phyloP scores from a whole-genome alignment of 768 basidiomycete genomes.

The Phaffia australis region DNA sequence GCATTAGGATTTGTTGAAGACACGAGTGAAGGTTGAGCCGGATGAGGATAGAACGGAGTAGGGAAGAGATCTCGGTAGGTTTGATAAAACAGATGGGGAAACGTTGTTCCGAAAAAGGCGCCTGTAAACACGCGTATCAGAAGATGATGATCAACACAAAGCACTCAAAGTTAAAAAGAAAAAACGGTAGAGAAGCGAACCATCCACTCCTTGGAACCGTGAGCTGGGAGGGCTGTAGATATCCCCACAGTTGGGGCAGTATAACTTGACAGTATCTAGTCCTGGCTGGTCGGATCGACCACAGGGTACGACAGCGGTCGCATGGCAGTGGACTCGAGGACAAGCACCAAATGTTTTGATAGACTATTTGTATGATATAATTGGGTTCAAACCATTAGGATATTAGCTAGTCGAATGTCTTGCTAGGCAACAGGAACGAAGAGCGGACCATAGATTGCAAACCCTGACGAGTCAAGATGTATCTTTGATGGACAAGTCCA shows the following conservation, averaged over 20 bases:
- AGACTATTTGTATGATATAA: conserved; percentile 46
- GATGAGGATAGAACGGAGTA: conserved; percentile 64
- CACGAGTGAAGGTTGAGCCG: conserved; percentile 37
- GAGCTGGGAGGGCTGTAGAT: conserved; percentile 91
- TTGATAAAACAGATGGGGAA: conserved; percentile 94
- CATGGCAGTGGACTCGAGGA: conserved; percentile 86
- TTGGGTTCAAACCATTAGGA: background rate
- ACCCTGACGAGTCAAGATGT: conserved; percentile 87
- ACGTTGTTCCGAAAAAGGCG: conserved; percentile 99
- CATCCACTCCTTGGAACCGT: conserved; percentile 90
- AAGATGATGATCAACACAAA: no score
- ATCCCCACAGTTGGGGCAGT: conserved; percentile 96
- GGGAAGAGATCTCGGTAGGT: conserved; percentile 91
- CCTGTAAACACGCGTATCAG: conserved; percentile 45
- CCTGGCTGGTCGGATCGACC: conserved; percentile 93
- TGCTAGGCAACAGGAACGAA: background rate
- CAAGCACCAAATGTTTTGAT: conserved; percentile 92
- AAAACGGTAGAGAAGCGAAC: conserved; percentile 42
- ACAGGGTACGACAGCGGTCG: conserved; percentile 81
- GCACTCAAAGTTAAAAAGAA: background rate
- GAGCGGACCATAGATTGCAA: conserved; percentile 77
- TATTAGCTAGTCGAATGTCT: background rate
- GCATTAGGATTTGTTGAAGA: conserved; percentile 25
- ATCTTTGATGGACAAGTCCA: conserved; percentile 94
- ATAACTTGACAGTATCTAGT: conserved; percentile 92